A percentile compares a stretch with the other conserved stretches of the same genome.
Conservation (phyloP, 306 rosid species). For the Medicago arabica region DNA sequence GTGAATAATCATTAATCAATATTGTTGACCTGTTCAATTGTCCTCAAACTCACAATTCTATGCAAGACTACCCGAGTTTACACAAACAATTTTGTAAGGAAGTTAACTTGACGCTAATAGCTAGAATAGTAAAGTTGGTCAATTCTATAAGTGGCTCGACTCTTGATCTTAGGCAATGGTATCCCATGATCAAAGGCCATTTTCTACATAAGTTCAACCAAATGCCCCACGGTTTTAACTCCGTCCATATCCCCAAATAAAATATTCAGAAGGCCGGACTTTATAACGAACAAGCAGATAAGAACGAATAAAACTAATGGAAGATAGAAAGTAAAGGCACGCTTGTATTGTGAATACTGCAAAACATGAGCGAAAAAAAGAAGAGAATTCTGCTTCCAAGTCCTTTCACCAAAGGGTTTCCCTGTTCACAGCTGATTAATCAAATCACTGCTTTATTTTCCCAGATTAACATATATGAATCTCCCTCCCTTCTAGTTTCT, state of each 20-base stretch:
- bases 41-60: slow-evolving; percentile 10
- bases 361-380: not conserved
- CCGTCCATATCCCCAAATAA: not conserved
- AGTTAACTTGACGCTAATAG: not conserved
- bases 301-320: not conserved
- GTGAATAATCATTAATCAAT: not conserved
- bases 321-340: slow-evolving; percentile 15
- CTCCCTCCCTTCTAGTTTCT: not conserved
- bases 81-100: not conserved
- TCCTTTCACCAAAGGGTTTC: slow-evolving; percentile 2
- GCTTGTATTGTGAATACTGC: not conserved
- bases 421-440: not conserved
- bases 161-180: not conserved
- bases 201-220: not conserved
- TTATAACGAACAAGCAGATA: not conserved
- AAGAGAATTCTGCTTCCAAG: not conserved
- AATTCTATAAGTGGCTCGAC: not conserved
- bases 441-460: not conserved
- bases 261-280: not conserved
- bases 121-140: not conserved
- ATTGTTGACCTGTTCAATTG: not conserved
- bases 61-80: not conserved
- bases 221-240: not conserved
- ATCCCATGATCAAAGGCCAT: not conserved
- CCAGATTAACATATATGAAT: not conserved